These are phyloP conservation scores for Rubroboletus pulcherrimus DNA, from an alignment of 768 basidiomycete species.

Conservation along the genomic window DNA sequence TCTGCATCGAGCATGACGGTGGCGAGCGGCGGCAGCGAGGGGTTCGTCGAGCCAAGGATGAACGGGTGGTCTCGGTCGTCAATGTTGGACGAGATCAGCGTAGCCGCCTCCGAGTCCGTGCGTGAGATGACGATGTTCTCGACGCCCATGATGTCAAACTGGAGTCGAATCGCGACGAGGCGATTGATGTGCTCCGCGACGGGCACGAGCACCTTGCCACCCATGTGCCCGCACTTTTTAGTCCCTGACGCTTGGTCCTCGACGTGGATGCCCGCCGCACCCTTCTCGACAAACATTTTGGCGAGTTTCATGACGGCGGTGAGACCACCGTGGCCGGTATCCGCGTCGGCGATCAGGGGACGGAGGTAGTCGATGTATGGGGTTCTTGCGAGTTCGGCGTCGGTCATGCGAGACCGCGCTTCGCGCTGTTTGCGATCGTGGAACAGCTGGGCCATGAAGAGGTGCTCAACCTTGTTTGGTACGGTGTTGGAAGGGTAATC, in stretches of 20 bases:
- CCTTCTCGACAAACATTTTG: constrained; percentile 98
- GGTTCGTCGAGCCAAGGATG: constrained; percentile 89
- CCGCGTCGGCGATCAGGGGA: constrained; percentile 94
- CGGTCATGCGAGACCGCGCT: constrained; percentile 64
- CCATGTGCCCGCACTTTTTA: constrained; percentile 96
- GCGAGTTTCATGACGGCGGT: constrained; percentile 99
- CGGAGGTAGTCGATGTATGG: constrained; percentile 86
- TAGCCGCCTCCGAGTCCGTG: constrained; percentile 97
- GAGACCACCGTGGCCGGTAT: constrained; percentile 96
- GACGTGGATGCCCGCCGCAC: constrained; percentile 96
- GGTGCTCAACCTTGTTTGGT: constrained; percentile 96
- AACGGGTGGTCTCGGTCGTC: constrained; percentile 97
- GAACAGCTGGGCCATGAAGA: constrained; percentile 98
- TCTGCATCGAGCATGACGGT: constrained; percentile 83
- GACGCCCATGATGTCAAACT: constrained; percentile 98
- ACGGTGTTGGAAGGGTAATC: constrained; percentile 99
- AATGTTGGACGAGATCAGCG: constrained; percentile 93
- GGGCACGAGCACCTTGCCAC: constrained; percentile 94
- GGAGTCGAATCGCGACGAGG: constrained; percentile 92
- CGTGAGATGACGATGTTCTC: constrained; percentile 91
- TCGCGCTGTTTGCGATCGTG: constrained; percentile 97
- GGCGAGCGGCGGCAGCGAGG: constrained; percentile 65
- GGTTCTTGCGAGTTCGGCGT: constrained; percentile 65
- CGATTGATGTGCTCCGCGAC: constrained; percentile 98
- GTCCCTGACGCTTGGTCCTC: constrained; percentile 98